Evolutionary conservation across 495 filamentous ascomycete genomes (phyloP).

Genomic region (Podospora pseudoanserina): DNA sequence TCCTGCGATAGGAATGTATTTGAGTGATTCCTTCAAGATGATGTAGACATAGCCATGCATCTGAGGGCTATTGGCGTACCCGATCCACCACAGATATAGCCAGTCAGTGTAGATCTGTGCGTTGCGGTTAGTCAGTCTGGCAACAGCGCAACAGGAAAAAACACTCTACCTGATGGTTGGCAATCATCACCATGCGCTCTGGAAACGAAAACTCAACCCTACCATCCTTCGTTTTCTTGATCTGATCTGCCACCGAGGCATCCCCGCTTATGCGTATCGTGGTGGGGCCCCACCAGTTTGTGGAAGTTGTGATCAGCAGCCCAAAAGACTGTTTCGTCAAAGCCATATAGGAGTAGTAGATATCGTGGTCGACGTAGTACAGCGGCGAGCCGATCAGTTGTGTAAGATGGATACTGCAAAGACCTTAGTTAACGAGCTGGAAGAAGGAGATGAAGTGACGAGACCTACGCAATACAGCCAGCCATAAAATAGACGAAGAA

Average conservation of each 20-base stretch:
- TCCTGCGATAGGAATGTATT: conserved; percentile 70
- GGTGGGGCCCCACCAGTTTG: conserved; percentile 78
- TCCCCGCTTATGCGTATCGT: conserved; percentile 73
- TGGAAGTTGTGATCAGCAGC: conserved; percentile 67
- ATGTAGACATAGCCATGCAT: conserved; percentile 85
- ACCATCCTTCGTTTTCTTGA: conserved; percentile 61
- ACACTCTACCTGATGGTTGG: conserved; percentile 63
- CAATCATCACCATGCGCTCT: conserved; percentile 72
- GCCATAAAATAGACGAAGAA: conserved; percentile 63
- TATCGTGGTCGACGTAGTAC: conserved; percentile 64
- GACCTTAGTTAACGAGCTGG: neutral
- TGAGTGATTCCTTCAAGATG: conserved; percentile 78
- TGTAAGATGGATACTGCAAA: conserved; percentile 53
- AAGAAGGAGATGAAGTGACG: neutral
- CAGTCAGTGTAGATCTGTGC: conserved; percentile 72
- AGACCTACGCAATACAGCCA: conserved; percentile 46
- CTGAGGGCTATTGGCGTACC: conserved; percentile 61
- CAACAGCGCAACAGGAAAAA: neutral
- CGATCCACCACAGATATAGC: conserved; percentile 86
- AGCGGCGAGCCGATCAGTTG: conserved; percentile 68
- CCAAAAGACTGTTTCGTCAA: conserved; percentile 74
- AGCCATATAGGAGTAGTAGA: conserved; percentile 76
- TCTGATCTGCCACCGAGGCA: conserved; percentile 64
- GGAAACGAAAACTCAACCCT: conserved; percentile 69
- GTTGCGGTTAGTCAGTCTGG: neutral